phyloP scores from a whole-genome alignment of 345 rosid species.

The Syzygium aqueum region DNA sequence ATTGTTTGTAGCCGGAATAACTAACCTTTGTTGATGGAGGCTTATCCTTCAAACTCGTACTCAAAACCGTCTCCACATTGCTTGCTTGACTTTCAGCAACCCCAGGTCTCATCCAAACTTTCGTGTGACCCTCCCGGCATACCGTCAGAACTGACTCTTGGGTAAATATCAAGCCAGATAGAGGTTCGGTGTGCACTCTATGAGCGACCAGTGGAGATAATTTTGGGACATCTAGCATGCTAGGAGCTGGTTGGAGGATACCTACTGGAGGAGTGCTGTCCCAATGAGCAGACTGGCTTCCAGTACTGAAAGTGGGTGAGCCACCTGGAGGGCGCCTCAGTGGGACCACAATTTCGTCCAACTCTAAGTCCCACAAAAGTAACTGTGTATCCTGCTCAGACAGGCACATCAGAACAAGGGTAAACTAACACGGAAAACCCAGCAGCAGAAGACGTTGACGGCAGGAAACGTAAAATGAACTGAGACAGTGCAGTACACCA shows the following conservation, averaged over 20 bases:
- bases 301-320: slow-evolving; percentile 89
- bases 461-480: not conserved
- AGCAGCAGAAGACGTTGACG: not conserved
- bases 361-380: slow-evolving; percentile 95
- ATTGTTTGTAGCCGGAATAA: slow-evolving; percentile 54
- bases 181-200: slow-evolving; percentile 91
- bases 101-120: slow-evolving; percentile 91
- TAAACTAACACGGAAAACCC: not conserved
- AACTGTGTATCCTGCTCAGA: slow-evolving; percentile 78
- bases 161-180: slow-evolving; percentile 83
- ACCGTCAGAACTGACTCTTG: slow-evolving; percentile 83
- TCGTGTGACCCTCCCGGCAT: slow-evolving; percentile 91
- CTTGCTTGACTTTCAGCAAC: slow-evolving; percentile 47
- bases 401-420: slow-evolving; percentile 2
- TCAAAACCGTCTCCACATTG: slow-evolving; percentile 42
- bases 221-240: slow-evolving; percentile 89
- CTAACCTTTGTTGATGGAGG: slow-evolving; percentile 46
- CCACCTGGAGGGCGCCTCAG: slow-evolving; percentile 89
- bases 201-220: slow-evolving; percentile 81
- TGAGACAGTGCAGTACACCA: not conserved
- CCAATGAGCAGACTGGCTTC: slow-evolving; percentile 99
- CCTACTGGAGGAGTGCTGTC: slow-evolving; percentile 71
- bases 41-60: slow-evolving; percentile 66
- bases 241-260: slow-evolving; percentile 89
- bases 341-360: slow-evolving; percentile 98